Percentiles rank a stretch among this genome's conserved stretches.
Evolutionary conservation across 345 rosid species (phyloP).

Genomic region (Aquilaria yunnanensis): DNA sequence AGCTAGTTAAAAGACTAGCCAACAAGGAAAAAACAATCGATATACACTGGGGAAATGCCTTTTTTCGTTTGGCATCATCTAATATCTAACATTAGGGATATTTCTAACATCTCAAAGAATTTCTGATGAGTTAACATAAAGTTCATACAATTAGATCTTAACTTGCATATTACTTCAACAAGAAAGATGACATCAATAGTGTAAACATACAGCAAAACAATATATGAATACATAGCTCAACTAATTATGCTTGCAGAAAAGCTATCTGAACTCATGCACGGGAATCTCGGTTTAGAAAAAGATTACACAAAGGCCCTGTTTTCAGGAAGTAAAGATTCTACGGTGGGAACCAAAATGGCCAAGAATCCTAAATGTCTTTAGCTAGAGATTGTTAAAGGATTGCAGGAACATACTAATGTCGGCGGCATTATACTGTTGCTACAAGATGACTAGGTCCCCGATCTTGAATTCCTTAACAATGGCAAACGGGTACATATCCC

Average conservation of each 20-base stretch:
- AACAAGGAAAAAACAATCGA: constrained; percentile 32
- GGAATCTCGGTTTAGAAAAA: constrained; percentile 58
- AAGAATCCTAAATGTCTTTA: constrained; percentile 63
- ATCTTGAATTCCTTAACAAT: constrained; percentile 68
- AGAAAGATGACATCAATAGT: not conserved
- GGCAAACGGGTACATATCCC: constrained; percentile 69
- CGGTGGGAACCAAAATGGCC: constrained; percentile 81
- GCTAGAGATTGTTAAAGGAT: constrained; percentile 71
- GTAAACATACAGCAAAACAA: constrained; percentile 41
- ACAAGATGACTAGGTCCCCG: constrained; percentile 83
- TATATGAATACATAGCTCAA: constrained; percentile 59
- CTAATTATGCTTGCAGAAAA: constrained; percentile 51
- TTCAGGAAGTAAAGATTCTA: constrained; percentile 52
- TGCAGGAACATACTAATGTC: constrained; percentile 80
- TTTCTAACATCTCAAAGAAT: constrained; percentile 52
- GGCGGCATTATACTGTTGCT: constrained; percentile 76
- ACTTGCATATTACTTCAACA: too few relatives aligned
- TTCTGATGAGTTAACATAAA: constrained; percentile 35
- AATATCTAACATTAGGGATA: constrained; percentile 43
- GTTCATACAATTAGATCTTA: too few relatives aligned
- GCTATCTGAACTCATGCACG: constrained; percentile 54
- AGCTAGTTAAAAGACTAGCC: constrained; percentile 42
- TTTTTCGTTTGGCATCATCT: constrained; percentile 72
- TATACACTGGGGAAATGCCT: constrained; percentile 80
- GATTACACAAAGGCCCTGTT: constrained; percentile 43